Conservation (phyloP, 176 grass and related monocot genomes). For the Tillandsia fasciculata region DNA sequence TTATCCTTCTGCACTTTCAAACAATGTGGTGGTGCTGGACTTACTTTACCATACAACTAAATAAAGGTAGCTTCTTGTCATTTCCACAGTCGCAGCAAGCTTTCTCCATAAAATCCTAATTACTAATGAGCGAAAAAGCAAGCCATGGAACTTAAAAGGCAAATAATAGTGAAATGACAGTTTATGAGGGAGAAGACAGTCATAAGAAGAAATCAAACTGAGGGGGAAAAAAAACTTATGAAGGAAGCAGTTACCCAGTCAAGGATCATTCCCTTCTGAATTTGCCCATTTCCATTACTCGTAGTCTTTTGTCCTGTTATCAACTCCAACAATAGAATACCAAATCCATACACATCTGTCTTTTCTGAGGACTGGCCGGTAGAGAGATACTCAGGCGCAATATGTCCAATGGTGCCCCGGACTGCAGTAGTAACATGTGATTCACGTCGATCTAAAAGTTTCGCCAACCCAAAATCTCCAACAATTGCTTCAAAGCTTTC, state of each 20-base stretch:
- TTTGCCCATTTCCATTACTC: conserved; percentile 56
- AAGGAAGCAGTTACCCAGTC: conserved; percentile 56
- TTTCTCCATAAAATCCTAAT: background rate
- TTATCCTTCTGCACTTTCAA: no score
- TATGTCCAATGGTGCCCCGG: conserved; percentile 84
- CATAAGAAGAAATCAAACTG: background rate
- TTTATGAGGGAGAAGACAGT: background rate
- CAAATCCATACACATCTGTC: conserved; percentile 95
- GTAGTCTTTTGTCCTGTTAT: conserved; percentile 81
- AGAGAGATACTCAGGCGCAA: conserved; percentile 96
- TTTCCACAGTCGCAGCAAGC: no score
- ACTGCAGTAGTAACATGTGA: conserved; percentile 94
- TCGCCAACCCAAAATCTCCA: conserved; percentile 95
- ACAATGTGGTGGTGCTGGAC: no score
- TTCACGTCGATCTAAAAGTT: conserved; percentile 85
- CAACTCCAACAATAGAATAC: conserved; percentile 87
- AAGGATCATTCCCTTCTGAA: conserved; percentile 89
- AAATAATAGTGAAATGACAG: background rate
- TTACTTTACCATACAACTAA: no score
- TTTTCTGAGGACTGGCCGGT: conserved; percentile 95
- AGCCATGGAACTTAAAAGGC: background rate
- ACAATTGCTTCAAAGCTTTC: conserved; percentile 80
- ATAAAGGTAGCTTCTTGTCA: no score
- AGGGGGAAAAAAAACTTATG: background rate
- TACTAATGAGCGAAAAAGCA: background rate